Evolutionary conservation across 495 filamentous ascomycete genomes (phyloP).

Genomic region (Lindgomyces ingoldianus): DNA sequence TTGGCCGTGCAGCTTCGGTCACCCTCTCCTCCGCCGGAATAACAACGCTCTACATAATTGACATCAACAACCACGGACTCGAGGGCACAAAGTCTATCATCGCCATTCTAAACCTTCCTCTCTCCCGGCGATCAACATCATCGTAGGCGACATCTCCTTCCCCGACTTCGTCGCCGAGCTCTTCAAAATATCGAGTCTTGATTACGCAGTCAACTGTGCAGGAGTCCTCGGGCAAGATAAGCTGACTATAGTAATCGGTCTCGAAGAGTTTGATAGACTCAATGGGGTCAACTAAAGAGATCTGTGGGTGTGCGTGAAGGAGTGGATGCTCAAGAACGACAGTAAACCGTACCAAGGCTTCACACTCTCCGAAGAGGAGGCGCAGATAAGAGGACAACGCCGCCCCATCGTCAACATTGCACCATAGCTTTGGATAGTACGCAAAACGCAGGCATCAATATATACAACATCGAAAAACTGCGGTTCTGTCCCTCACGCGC

Average conservation of each 20-base stretch:
- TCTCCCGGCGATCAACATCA: constrained; percentile 37
- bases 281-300: constrained; percentile 53
- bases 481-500: constrained; percentile 42
- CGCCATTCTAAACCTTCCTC: constrained; percentile 7
- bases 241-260: constrained; percentile 40
- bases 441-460: constrained; percentile 37
- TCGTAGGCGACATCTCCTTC: constrained; percentile 32
- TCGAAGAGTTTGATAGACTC: constrained; percentile 48
- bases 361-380: constrained; percentile 1
- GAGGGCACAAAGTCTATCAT: constrained; percentile 31
- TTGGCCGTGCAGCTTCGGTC: constrained; percentile 43
- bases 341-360: constrained; percentile 41
- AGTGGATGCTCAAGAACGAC: constrained; percentile 51
- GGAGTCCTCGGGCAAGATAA: constrained; percentile 31
- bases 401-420: constrained; percentile 44
- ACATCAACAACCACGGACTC: constrained; percentile 32
- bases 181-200: constrained; percentile 28
- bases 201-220: constrained; percentile 40
- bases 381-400: constrained; percentile 9
- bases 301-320: constrained; percentile 51
- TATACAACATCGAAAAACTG: constrained; percentile 52
- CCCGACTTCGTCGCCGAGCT: constrained; percentile 38
- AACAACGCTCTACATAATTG: constrained; percentile 40
- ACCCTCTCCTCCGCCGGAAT: constrained; percentile 43
- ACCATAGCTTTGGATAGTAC: constrained; percentile 35